Evolutionary conservation across 2,329 filamentous ascomycete species (phyloP), one percentile per base, ranked within the genome.

Genomic region (Zymoseptoria crescenta): DNA sequence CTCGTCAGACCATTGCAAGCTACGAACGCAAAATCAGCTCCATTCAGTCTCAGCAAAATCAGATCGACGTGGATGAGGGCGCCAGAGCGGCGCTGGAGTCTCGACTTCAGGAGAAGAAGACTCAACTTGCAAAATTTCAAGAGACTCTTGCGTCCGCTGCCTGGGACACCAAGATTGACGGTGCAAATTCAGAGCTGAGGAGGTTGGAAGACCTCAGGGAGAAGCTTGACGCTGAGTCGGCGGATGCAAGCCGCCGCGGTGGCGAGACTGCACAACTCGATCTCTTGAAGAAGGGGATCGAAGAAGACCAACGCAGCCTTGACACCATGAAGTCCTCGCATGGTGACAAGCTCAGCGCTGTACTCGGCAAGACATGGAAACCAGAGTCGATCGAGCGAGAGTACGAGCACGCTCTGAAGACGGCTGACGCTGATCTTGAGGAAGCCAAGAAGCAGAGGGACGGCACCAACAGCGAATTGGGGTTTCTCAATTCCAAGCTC

Each of bases 11-110:
- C 52, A 91, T 96, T 60, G 77, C 79, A 0, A 75, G 80, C 5
- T 91, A 94, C 65, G 90, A 96, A 60, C 85, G 82, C 68, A 88
- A 88, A 56, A 83, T 87, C 6, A 75, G 75, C 3, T 75, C 77
- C 0, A 79, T 92, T 35, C 89, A 96, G 69, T 80, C 77, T 52
- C 84, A 88, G 30, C 78, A 91, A 30, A 81, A 87, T 66, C 78
- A 79, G n/a, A 87, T 99, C 57, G 82, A 88, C 41, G 81, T 92
- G 29, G 93, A 99, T 66, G 93, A 97, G 75, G 92, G 92, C 3
- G 83, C 84, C 30, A 89, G 90, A 72, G 88, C 88, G 27, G 79
- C 89, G 3, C 79, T 96, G 6, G 87, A 94, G 67, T 83, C 86
- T 16, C 86, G 87, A 56, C 82, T 89, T 54, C 82, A 84, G 45